Percentiles rank a stretch among this genome's conserved stretches.
phyloP scores from a whole-genome alignment of 2,329 filamentous ascomycete species.

The Sarocladium strictum region DNA sequence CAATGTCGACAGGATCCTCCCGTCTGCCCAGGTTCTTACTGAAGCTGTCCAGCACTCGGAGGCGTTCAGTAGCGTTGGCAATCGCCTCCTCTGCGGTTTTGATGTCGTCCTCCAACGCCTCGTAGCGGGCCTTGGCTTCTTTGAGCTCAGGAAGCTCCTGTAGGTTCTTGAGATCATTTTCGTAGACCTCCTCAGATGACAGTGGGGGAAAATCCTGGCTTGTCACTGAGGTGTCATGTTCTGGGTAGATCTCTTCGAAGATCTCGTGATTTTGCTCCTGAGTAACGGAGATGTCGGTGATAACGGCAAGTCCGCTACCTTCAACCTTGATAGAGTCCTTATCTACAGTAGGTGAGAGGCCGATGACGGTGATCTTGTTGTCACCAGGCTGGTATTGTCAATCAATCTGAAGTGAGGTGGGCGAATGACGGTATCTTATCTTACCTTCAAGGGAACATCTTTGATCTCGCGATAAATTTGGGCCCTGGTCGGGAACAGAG shows the following conservation, averaged over 20 bases:
- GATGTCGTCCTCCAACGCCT: conserved; percentile 20
- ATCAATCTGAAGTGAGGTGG: not conserved
- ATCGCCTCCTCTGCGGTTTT: conserved; percentile 11
- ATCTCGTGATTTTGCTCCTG: conserved; percentile 48
- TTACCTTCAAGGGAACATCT: conserved; percentile 28
- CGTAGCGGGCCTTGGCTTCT: conserved; percentile 24
- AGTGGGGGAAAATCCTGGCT: conserved; percentile 21
- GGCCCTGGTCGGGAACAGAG: conserved; percentile 55
- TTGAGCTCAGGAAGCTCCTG: conserved; percentile 18
- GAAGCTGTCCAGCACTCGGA: conserved; percentile 35
- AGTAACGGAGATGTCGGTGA: conserved; percentile 57
- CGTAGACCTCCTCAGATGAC: conserved; percentile 21
- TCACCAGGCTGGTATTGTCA: conserved; percentile 37
- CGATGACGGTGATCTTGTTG: conserved; percentile 53
- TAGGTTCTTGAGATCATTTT: conserved; percentile 17
- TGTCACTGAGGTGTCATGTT: conserved; percentile 29
- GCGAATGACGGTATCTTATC: not conserved
- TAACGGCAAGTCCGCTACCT: conserved; percentile 47
- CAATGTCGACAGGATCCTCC: conserved; percentile 24
- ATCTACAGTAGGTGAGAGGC: conserved; percentile 49
- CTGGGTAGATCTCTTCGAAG: conserved; percentile 49
- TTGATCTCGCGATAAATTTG: conserved; percentile 56
- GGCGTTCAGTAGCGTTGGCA: conserved; percentile 25
- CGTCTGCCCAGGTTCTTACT: conserved; percentile 23
- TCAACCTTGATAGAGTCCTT: conserved; percentile 57